Percentiles rank a stretch among this genome's conserved stretches.
Evolutionary conservation across 2,329 filamentous ascomycete species (phyloP).

Genomic region (Pseudomassariella vexata): DNA sequence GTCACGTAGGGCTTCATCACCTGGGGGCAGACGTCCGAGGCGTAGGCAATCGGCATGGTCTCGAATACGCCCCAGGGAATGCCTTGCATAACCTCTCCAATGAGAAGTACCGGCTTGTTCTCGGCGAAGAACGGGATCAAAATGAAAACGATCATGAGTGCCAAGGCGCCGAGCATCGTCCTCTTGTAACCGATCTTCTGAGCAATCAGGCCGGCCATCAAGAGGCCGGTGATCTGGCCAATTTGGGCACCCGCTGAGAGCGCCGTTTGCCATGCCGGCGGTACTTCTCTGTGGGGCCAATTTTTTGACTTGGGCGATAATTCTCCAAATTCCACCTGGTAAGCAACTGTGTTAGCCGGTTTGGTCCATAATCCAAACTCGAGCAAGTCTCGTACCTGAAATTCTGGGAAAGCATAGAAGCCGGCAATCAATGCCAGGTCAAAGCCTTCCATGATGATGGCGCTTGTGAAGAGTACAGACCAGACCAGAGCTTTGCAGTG

Average conservation of each 20-base stretch:
- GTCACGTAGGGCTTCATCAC: slow-evolving; percentile 20
- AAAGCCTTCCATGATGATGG: slow-evolving; percentile 19
- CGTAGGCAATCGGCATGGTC: slow-evolving; percentile 19
- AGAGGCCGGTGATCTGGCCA: slow-evolving; percentile 35
- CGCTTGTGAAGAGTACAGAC: slow-evolving; percentile 15
- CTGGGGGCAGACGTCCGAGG: slow-evolving; percentile 21
- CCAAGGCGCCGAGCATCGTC: slow-evolving; percentile 29
- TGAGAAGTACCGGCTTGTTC: slow-evolving; percentile 23
- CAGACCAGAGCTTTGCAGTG: slow-evolving; percentile 14
- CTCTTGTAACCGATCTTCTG: slow-evolving; percentile 28
- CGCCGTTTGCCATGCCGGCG: slow-evolving; percentile 36
- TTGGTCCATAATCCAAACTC: no score
- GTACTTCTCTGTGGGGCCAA: no score
- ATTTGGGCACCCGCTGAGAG: slow-evolving; percentile 31
- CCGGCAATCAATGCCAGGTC: slow-evolving; percentile 24
- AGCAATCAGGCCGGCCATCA: slow-evolving; percentile 31
- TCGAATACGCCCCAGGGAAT: slow-evolving; percentile 25
- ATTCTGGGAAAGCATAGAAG: slow-evolving; percentile 12
- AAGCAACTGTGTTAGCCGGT: no score
- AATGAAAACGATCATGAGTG: slow-evolving; percentile 27
- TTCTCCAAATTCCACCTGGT: no score
- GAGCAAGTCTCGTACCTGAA: slow-evolving; percentile 11
- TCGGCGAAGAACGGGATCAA: slow-evolving; percentile 30
- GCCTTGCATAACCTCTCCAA: slow-evolving; percentile 28
- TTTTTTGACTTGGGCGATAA: no score